Percentiles rank a stretch among this genome's conserved stretches.
phyloP scores from a whole-genome alignment of 805 yeast genomes.

The Yarrowia sp. region DNA sequence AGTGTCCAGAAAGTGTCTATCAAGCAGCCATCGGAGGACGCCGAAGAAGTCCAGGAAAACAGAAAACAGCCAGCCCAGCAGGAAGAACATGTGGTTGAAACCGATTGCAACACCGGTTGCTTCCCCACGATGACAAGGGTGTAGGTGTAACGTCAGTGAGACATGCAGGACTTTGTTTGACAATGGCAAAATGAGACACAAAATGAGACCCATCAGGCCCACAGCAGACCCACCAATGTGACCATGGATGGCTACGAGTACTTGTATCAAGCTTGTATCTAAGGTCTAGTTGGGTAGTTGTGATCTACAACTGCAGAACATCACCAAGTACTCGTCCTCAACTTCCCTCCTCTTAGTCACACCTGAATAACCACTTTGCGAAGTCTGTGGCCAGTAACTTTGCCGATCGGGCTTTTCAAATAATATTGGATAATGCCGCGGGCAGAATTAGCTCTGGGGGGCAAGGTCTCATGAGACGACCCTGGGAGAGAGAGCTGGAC shows the following conservation, averaged over 20 bases:
- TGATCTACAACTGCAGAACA: no score
- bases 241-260: no score
- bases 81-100: no score
- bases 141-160: constrained; percentile 31
- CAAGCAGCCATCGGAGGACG: background rate
- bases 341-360: no score
- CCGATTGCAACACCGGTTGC: no score
- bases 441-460: background rate
- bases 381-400: background rate
- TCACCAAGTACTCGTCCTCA: no score
- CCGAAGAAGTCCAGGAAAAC: no score
- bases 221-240: background rate
- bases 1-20: background rate
- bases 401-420: constrained; percentile 6
- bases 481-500: background rate
- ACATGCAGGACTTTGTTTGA: background rate
- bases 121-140: constrained; percentile 30
- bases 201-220: constrained; percentile 3
- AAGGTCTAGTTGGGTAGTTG: no score
- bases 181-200: no score
- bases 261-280: no score
- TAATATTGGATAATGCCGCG: constrained; percentile 30
- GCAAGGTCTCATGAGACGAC: background rate
- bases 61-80: background rate
- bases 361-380: no score